Evolutionary conservation across 2,329 filamentous ascomycete species (phyloP), one percentile per base, ranked within the genome.

Genomic region (Xylariomycetidae sp.): DNA sequence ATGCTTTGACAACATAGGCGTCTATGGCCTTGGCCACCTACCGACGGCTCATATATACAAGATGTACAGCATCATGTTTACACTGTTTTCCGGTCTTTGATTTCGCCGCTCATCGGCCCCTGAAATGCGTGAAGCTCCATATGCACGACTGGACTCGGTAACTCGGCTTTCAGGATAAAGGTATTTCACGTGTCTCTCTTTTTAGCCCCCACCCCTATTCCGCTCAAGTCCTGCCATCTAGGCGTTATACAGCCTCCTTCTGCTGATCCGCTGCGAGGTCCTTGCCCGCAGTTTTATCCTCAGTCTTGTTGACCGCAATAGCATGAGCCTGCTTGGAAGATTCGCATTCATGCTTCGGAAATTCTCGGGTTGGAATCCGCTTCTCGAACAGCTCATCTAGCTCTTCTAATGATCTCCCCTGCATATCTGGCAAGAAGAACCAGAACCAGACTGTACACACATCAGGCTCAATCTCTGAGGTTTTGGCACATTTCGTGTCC

Each of bases 331-430:
- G 34, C 1, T 32, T 30, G 3, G 35, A 42, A 14, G 39, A 38
- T 17, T 43, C 33, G 16, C 41, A 44, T 25, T 45, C 34, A n/a
- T 37, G 46, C 6, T 16, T 41, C 6, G 34, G 33, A 19, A 48
- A 46, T 16, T 45, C 38, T 4, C 42, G 40, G 16, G 42, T 37
- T 17, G 45, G 22, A 9, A 49, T 38, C 10, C 36, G 39, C 26
- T 44, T 45, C 33, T 43, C 41, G 29, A 50, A 50, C 14, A 50
- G 27, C 17, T 45, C 40, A 20, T 47, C 45, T 13, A 49, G 37
- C 38, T 53, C 48, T 28, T 53, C 49, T 6, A 53, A 23, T 16
- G 38, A 43, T 4, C 41, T 46, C 8, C 44, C 48, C 25, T 44
- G 42, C 36, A 49, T 51, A 27, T 51, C 46, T 10, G 45, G 44